Base-by-base conservation (phyloP, 257 asterid species). In the Solanum virginianum region DNA sequence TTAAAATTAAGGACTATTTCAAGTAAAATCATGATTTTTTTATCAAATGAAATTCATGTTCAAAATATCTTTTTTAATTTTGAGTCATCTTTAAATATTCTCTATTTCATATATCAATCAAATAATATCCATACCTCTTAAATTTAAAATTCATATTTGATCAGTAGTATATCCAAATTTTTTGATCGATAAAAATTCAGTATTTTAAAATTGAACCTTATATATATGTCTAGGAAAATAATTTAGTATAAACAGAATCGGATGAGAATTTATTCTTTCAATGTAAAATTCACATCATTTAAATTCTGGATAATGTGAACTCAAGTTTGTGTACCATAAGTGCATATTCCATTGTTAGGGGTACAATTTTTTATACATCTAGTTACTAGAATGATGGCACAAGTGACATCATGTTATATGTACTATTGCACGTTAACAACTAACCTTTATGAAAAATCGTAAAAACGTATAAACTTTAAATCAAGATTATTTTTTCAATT, bases 401-500 rank as follows among this genome's bases (percentile, higher is more conserved):
- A 53, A 62, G 82, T 85, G 87, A 90, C 85, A 84, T 89, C 90
- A 83, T 9, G 85, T 81, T 41, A 10, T 62, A 62, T 62, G 17
- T 17, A 62, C 17, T 5, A 24, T 17, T 14, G 10, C 32, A 15
- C 4, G 10, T 24, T 63, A 63, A 24, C 5, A 63, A 63, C 18
- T 36, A 36, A 36, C 41, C 41, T 36, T 36, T 36, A 4, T 36
- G 0, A 5, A 4, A 36, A 5, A 36, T 36, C 41, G 1, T 36
- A 36, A 5, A 36, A 36, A 36, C 1, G 5, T 5, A 36, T 36
- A 36, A 36, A 36, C 41, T 3, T 36, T 36, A 36, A 36, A 36
- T 36, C 6, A 4, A 36, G 4, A 36, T 32, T 32, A 1, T 1
- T 0, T 32, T 32, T 32, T 32, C 0, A 32, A 32, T 32, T 32